Base-by-base conservation (phyloP, 139 green algal species). In the Choricystis sp. region DNA sequence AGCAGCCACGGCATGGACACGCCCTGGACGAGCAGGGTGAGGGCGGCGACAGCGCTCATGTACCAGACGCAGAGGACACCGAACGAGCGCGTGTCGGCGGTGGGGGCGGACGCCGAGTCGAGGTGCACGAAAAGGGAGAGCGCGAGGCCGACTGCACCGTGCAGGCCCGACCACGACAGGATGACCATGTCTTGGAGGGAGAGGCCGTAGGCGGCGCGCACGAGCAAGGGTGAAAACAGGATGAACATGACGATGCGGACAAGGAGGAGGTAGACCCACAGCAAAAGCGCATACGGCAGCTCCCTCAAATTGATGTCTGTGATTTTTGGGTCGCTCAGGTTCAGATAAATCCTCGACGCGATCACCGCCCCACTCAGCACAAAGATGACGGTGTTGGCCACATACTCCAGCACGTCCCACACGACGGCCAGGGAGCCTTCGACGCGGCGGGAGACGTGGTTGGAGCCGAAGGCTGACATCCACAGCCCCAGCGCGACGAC, bases 301-400 rank as follows among this genome's bases (percentile, higher is more conserved):
- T 85, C 80, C 0, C 3, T 29, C 20, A 19, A 57, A 3, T 56
- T 1, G 26, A 78, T 75, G 23, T 49, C 27, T 1, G 62, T 29
- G 26, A 28, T 25, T 4, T 31, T 19, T n/a, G n/a, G n/a, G 22
- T 30, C 31, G n/a, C 31, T 28, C 24, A 49, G 26, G 49, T 62
- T 71, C 29, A 49, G 49, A 26, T 69, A 72, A 0, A 75, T 3
- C 68, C 77, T 22, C 56, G 62, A 62, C 19, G 76, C 72, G 59
- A 85, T 84, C 64, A 85, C 81, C 25, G 77, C 57, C 29, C 81
- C 81, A 1, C 74, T 66, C 31, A 82, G 69, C 2, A 85, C 31
- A 60, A 89, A 89, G 22, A 89, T 79, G n/a, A 89, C 65, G 19
- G 83, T 89, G 68, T 88, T 88, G 19, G 78, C 79, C 29, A 81